Base-by-base conservation (phyloP, 768 basidiomycete genomes). In the Suillus clintonianus region DNA sequence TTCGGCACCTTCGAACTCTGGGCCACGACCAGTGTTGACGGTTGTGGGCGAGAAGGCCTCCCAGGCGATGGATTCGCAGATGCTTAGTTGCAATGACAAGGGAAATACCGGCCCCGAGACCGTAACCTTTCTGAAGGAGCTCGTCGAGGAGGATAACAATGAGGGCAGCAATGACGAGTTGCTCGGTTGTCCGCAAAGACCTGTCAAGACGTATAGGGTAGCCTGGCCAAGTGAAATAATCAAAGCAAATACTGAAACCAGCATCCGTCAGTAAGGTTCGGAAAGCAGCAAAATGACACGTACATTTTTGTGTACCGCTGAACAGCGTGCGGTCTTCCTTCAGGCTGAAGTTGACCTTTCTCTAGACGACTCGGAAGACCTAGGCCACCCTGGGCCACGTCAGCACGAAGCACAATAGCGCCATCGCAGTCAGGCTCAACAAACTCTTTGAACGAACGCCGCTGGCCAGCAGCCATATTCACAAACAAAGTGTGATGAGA, bases 21-120 rank as follows among this genome's bases (percentile, higher is more conserved):
- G 92, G 4, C 97, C 96, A 66, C 96, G 92, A 42, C 97, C 97
- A 36, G 95, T 98, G 86, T 99, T 99, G 79, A 98, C 80, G 51
- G 97, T 97, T 27, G 95, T 98, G 11, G 97, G 97, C 1, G 94
- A 96, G 81, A 99, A 98, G 1, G 96, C 97, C 74, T 99, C 99
- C 97, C 96, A 99, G 75, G 98, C 89, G 81, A 99, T 99, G 67
- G 91, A 94, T 78, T 99, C 97, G 79, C 97, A 99, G 71, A 99
- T 98, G 84, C n/a, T 99, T 99, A 81, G 97, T 99, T 5, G 97
- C 97, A 71, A 99, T 97, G 86, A 99, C 99, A 63, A 99, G 90
- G 63, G 95, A 96, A 79, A 99, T 98, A 67, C 97, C 97, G 6
- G 94, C 96, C 63, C 97, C 97, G 67, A 99, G 93, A 74, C 97